Evolutionary conservation across 805 yeast species (phyloP).

Genomic region (Hanseniaspora hatyaiensis): DNA sequence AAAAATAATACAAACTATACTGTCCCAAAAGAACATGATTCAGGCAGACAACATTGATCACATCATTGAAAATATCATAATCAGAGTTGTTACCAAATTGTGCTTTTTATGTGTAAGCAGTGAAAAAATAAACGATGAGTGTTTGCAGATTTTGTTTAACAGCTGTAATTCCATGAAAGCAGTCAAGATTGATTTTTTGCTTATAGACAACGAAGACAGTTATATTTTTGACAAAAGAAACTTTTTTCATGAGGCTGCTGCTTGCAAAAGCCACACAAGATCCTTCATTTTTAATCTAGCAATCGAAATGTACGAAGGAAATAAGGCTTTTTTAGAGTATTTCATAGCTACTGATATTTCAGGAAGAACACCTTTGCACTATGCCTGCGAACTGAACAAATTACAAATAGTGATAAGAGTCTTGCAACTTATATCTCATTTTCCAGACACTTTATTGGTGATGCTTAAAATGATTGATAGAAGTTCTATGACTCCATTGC

Average conservation of each 20-base stretch:
- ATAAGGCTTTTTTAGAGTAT: constrained; percentile 23
- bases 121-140: constrained; percentile 47
- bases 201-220: constrained; percentile 45
- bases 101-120: constrained; percentile 53
- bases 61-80: constrained; percentile 22
- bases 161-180: constrained; percentile 22
- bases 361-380: constrained; percentile 77
- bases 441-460: constrained; percentile 18
- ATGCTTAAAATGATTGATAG: constrained; percentile 42
- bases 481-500: constrained; percentile 69
- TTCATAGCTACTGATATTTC: constrained; percentile 44
- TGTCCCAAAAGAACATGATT: constrained; percentile 15
- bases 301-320: constrained; percentile 17
- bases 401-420: constrained; percentile 30
- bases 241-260: constrained; percentile 59
- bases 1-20: constrained; percentile 21
- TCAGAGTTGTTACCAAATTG: constrained; percentile 45
- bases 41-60: constrained; percentile 20
- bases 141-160: constrained; percentile 39
- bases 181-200: constrained; percentile 42
- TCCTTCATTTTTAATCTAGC: constrained; percentile 25
- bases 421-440: neutral
- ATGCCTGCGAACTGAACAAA: constrained; percentile 57
- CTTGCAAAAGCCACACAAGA: constrained; percentile 24
- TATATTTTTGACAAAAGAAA: constrained; percentile 49